Conservation (phyloP, 257 asterid genomes). For the Nicotiana tomentosiformis region DNA sequence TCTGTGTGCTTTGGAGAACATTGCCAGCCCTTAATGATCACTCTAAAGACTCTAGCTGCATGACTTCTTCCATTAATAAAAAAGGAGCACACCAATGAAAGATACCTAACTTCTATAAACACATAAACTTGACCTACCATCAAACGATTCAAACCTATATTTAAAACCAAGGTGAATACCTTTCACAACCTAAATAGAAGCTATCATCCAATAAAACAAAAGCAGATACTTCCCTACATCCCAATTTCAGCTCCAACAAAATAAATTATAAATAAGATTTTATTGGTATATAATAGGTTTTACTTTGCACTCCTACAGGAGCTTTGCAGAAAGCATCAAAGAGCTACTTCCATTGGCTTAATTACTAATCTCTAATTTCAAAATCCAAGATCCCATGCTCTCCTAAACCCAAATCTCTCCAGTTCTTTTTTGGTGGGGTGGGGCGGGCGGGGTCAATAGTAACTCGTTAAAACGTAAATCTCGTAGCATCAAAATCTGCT, state of each 20-base stretch:
- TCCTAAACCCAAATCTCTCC: background rate
- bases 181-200: background rate
- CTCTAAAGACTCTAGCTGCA: background rate
- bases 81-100: no score
- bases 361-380: background rate
- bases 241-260: background rate
- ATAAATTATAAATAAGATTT: background rate
- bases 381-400: background rate
- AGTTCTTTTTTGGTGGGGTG: background rate
- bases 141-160: background rate
- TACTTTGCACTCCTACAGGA: background rate
- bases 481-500: background rate
- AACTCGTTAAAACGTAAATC: background rate
- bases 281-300: background rate
- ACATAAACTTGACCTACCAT: background rate
- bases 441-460: background rate
- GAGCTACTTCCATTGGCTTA: background rate
- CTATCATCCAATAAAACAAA: background rate
- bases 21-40: background rate
- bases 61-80: background rate
- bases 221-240: background rate
- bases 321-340: background rate
- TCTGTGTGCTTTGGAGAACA: background rate
- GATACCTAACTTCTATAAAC: background rate
- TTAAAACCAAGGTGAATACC: background rate